Conservation (phyloP, 805 yeast species). For the Yarrowia deformans region DNA sequence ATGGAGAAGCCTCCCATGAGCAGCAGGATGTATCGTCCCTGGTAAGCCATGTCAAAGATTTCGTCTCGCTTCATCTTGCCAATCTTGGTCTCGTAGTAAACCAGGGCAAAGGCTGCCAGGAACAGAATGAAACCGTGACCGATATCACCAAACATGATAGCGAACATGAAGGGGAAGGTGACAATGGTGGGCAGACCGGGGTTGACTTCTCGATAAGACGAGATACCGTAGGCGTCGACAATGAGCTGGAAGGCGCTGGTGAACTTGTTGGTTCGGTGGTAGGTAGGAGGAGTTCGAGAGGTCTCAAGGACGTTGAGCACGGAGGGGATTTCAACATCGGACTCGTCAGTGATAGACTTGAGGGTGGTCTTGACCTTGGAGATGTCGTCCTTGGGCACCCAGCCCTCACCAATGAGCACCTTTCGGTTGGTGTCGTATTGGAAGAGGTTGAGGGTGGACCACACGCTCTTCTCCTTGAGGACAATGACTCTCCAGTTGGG, state of each 20-base stretch:
- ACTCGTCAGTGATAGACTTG: slow-evolving; percentile 64
- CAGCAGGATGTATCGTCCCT: slow-evolving; percentile 88
- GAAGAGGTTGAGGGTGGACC: slow-evolving; percentile 76
- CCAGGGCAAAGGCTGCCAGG: slow-evolving; percentile 73
- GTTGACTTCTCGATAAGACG: slow-evolving; percentile 91
- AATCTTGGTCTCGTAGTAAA: slow-evolving; percentile 75
- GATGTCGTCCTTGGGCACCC: slow-evolving; percentile 88
- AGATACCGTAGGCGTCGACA: slow-evolving; percentile 94
- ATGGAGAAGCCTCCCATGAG: slow-evolving; percentile 95
- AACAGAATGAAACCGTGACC: slow-evolving; percentile 93
- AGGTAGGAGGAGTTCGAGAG: slow-evolving; percentile 90
- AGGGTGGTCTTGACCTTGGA: slow-evolving; percentile 69
- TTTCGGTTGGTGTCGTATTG: slow-evolving; percentile 84
- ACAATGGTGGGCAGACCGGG: slow-evolving; percentile 95
- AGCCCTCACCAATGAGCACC: slow-evolving; percentile 92
- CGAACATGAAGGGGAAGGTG: slow-evolving; percentile 98
- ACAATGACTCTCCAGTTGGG: slow-evolving; percentile 74
- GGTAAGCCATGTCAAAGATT: slow-evolving; percentile 93
- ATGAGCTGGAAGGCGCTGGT: slow-evolving; percentile 91
- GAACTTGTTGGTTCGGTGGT: slow-evolving; percentile 91
- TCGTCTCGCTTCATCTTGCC: slow-evolving; percentile 81
- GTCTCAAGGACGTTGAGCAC: slow-evolving; percentile 69
- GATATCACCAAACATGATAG: slow-evolving; percentile 98
- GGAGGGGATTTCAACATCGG: slow-evolving; percentile 56
- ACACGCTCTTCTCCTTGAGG: slow-evolving; percentile 83